Evolutionary conservation across 139 green algal genomes (phyloP), one percentile per base, ranked within the genome.

Genomic region (Zygnema cylindricum): DNA sequence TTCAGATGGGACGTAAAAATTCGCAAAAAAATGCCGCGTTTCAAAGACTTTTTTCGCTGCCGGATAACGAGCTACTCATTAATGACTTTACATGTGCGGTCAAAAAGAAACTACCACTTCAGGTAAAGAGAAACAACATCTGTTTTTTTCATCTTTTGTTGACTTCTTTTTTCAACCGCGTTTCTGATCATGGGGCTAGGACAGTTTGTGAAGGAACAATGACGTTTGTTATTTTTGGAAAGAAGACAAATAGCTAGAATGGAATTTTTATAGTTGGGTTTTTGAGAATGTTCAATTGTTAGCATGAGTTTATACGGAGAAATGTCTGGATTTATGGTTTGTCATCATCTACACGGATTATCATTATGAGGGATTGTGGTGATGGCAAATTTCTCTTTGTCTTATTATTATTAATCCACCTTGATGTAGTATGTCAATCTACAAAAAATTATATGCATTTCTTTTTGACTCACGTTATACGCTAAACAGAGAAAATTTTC

Each of bases 71-170:
- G 81, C 55, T 41, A 30, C 86, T 91, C 39, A 89, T 91, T 36
- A 89, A 91, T 3, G 81, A 91, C 86, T 91, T 76, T 49, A 54
- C 43, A 55, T 91, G 86, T 73, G 49, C 86, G 25, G n/a, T 90
- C 77, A 90, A 90, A 32, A 90, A 90, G 49, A 90, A 82, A 25
- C n/a, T 90, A 42, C 38, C 35, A 2, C 32, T 89, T 2, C 86
- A 90, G 85, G 85, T 89, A 75, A n/a, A 2, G 3, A 2, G 71
- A 42, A 36, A 36, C 71, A 81, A 21, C 43, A 36, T 30, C 57
- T 30, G 30, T 30, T 30, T 30, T 30, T 30, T 35, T 30, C 30
- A 35, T 73, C 57, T 30, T 35, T 35, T 73, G 30, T 30, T 73
- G 30, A 25, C 57, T 73, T 30, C 25, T 73, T 73, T 25, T 30